Base-by-base conservation (phyloP, 176 grass and related monocot species). In the Carex littledalei region DNA sequence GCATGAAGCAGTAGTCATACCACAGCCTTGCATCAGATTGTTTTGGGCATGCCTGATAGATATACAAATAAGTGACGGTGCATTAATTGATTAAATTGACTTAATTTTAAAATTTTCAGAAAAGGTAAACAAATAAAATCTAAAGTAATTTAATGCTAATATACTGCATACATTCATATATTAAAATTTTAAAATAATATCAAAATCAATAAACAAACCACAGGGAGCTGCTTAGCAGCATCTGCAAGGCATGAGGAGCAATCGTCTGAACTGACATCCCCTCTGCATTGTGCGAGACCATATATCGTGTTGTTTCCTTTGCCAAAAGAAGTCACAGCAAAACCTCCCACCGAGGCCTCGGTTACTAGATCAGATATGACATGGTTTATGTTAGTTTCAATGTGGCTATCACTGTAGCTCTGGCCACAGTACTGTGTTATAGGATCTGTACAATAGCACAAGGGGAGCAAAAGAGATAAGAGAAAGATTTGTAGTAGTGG, bases 1-100 rank as follows among this genome's bases (percentile, higher is more conserved):
- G 94, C 63, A 88, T 43, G 80, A 92, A 90, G 90, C 94, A 97
- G 83, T 90, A 97, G 88, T 94, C 94, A 75, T 92, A 94, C 87
- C 89, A 93, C 4, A 93, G 35, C 14, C 89, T 87, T 2, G 58
- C 91, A 80, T 93, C 91, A 0, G 89, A 68, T 52, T 62, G 82
- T 35, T 85, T 83, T 3, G 52, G 67, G 86, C 91, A 93, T 1
- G 58, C 5, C 81, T 84, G 81, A 57, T 8, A 7, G n/a, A 7
- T 56, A 79, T 8, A 79, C 4, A 32, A 1, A 79, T 54, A 55
- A 56, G 45, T 22, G 20, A 39, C 37, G 14, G 14, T 52, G 43
- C 45, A 54, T 79, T 29, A 29, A n/a, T 79, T 6, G 5, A 26
- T 15, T 24, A 13, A 32, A 79, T 26, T 79, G 29, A 79, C 45